Evolutionary conservation across 208 protist genomes (phyloP), one percentile per base, ranked within the genome.

Genomic region (Leishmania turanica): DNA sequence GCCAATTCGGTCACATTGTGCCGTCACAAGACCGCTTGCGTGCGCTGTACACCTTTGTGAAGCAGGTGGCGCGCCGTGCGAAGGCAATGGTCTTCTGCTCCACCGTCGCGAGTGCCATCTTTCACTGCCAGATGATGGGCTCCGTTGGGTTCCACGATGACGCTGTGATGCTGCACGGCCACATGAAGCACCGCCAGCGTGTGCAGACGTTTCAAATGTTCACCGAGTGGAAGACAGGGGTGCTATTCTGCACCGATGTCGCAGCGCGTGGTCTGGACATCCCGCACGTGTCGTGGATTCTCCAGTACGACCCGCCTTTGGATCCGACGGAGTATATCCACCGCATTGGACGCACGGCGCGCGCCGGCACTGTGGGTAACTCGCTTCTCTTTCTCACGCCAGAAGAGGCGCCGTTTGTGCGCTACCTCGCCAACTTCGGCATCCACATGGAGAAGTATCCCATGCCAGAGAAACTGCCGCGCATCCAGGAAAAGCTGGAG

Each of bases 11-110:
- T 64, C 88, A 92, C 75, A 89, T 98, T 66, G 93, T 94, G 7
- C 87, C 91, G 1, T 71, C 90, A n/a, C 78, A 94, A 54, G 88
- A 95, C 66, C 91, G 94, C 8, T 85, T 98, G 60, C 86, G 88
- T 66, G 85, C 77, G 65, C 91, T 99, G 13, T 99, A 99, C 87
- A 98, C 96, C 24, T 99, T 99, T 89, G 88, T 99, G 21, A 99
- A 99, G 89, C 98, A 98, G 76, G 96, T 99, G 21, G 99, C 99
- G 49, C 98, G 99, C 73, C 94, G 87, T n/a, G 86, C 85, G 53
- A 97, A 99, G 89, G 91, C 99, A 64, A 99, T 99, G 90, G 92
- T 99, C 66, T 99, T 99, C 92, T 97, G 99, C 82, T 99, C 97
- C 24, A 99, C 96, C 37, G 98, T 99, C 79, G 98, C 99, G 56